A percentile compares a stretch with the other conserved stretches of the same genome.
These are phyloP conservation scores for Halenospora varia DNA, from an alignment of 495 filamentous ascomycete genomes.

Conservation along the genomic window DNA sequence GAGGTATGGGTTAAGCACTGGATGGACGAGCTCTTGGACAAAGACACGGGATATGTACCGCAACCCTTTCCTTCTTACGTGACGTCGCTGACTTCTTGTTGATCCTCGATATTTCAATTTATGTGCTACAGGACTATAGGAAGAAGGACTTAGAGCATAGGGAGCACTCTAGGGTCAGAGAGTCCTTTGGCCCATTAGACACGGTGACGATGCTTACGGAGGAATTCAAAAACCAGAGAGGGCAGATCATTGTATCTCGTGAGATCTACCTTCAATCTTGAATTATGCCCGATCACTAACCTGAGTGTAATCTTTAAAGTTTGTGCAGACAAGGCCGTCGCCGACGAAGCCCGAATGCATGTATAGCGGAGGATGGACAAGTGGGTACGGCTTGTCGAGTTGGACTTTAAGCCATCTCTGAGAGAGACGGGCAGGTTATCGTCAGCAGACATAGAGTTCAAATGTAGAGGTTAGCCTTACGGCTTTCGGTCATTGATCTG, in stretches of 20 bases:
- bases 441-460: slow-evolving; percentile 8
- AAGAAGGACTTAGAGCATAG: slow-evolving; percentile 9
- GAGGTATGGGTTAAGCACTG: not conserved
- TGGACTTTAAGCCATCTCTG: slow-evolving; percentile 15
- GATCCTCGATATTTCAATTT: slow-evolving; percentile 20
- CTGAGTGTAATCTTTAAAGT: not conserved
- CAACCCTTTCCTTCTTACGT: not conserved
- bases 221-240: slow-evolving; percentile 1
- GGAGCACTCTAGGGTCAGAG: slow-evolving; percentile 4
- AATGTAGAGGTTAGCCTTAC: slow-evolving; percentile 6
- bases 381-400: slow-evolving; percentile 15
- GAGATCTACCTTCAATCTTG: slow-evolving; percentile 21
- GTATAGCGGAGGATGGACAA: slow-evolving; percentile 6
- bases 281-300: not conserved
- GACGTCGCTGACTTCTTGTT: not conserved
- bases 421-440: not conserved
- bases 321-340: slow-evolving; percentile 2
- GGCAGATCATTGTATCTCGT: slow-evolving; percentile 19
- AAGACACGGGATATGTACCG: slow-evolving; percentile 20
- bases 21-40: slow-evolving; percentile 24
- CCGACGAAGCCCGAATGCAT: slow-evolving; percentile 1
- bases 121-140: not conserved
- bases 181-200: slow-evolving; percentile 4
- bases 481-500: not conserved
- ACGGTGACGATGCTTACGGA: not conserved